Percentiles rank a stretch among this genome's conserved stretches.
Conservation (phyloP, 805 yeast species). For the Nakazawaea molendinolei region DNA sequence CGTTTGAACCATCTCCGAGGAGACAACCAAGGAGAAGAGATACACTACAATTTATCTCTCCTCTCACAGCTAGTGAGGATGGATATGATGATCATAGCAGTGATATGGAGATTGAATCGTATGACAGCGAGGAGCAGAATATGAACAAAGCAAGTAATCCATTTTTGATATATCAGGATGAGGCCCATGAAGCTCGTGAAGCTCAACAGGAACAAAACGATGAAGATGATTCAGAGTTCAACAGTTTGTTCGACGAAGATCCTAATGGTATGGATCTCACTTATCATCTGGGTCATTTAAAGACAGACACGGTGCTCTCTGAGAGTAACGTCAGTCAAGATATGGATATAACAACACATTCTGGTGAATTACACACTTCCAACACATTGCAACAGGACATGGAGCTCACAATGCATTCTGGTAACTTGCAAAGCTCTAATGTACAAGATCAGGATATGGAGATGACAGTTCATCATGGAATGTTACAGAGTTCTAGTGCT, state of each 20-base stretch:
- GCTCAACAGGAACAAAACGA: slow-evolving; percentile 12
- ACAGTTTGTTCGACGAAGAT: slow-evolving; percentile 3
- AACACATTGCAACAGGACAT: too few species aligned
- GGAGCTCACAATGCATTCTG: not conserved
- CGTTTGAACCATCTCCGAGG: slow-evolving; percentile 12
- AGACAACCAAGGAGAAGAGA: slow-evolving; percentile 23
- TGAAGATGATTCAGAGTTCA: slow-evolving; percentile 5
- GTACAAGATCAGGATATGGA: not conserved
- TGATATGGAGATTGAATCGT: slow-evolving; percentile 14
- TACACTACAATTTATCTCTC: slow-evolving; percentile 24
- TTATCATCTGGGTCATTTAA: not conserved
- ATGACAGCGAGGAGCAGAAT: slow-evolving; percentile 4
- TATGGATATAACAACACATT: too few species aligned
- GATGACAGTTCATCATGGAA: slow-evolving; percentile 1
- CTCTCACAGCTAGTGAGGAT: slow-evolving; percentile 1
- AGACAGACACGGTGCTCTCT: too few species aligned
- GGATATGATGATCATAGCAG: slow-evolving; percentile 18
- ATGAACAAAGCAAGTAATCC: slow-evolving; percentile 2
- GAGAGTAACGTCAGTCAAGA: too few species aligned
- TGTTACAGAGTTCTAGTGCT: too few species aligned
- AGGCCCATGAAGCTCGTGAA: too few species aligned
- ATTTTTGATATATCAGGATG: slow-evolving; percentile 8
- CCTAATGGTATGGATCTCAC: not conserved
- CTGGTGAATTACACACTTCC: too few species aligned
- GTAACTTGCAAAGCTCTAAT: slow-evolving; percentile 10